phyloP scores from a whole-genome alignment of 441 rosid genomes.

The Pelargonium citronellum region DNA sequence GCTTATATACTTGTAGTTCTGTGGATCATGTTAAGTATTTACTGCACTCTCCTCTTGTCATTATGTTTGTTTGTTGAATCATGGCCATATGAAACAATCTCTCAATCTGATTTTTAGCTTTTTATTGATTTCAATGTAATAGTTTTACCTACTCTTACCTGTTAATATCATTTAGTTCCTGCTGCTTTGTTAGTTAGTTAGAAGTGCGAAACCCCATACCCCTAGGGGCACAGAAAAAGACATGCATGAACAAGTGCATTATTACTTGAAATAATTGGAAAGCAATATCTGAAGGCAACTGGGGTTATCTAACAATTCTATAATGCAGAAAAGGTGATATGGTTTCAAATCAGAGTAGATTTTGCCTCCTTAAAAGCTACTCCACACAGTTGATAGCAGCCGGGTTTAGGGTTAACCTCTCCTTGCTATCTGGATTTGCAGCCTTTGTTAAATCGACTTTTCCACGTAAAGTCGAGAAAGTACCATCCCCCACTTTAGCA shows the following conservation, averaged over 20 bases:
- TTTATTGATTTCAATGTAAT: background rate
- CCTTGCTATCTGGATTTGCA: too few relatives aligned
- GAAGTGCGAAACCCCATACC: too few relatives aligned
- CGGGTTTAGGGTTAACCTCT: background rate
- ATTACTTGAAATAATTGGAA: background rate
- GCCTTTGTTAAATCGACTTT: background rate
- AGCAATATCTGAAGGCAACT: background rate
- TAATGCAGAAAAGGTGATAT: too few relatives aligned
- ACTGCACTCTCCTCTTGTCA: background rate
- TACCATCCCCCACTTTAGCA: background rate
- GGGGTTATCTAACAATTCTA: background rate
- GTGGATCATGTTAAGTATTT: background rate
- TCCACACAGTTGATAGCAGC: background rate
- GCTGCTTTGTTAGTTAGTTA: too few relatives aligned
- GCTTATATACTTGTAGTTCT: background rate
- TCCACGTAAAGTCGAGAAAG: background rate
- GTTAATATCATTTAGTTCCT: background rate
- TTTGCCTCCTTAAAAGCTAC: background rate
- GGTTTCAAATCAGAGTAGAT: background rate
- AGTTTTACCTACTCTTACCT: background rate
- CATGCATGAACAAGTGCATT: background rate
- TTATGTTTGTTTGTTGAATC: background rate
- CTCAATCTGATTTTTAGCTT: background rate
- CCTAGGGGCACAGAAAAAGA: background rate
- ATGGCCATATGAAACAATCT: background rate